phyloP scores from a whole-genome alignment of 2,329 filamentous ascomycete species.

The Hyphodiscus sp. region DNA sequence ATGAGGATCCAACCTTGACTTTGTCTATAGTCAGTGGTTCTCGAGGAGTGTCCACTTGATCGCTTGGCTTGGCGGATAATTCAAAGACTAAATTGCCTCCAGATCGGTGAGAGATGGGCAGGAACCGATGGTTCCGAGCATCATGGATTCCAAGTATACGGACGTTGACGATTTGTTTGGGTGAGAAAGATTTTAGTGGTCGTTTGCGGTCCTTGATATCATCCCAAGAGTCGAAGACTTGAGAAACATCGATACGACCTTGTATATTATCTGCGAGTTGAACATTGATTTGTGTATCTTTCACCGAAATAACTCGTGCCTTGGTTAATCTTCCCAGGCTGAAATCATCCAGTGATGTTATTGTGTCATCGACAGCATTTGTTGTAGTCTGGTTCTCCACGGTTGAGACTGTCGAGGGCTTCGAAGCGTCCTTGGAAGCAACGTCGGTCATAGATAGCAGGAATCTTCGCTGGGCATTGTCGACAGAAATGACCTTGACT shows the following conservation, averaged over 20 bases:
- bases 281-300: conserved; percentile 89
- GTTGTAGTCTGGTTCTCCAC: conserved; percentile 36
- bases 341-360: conserved; percentile 65
- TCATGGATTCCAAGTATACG: conserved; percentile 84
- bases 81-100: conserved; percentile 77
- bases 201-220: conserved; percentile 77
- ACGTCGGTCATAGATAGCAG: conserved; percentile 51
- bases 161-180: conserved; percentile 65
- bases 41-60: conserved; percentile 44
- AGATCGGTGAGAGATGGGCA: conserved; percentile 82
- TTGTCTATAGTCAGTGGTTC: conserved; percentile 65
- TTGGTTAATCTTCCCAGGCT: conserved; percentile 66
- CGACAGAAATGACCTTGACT: conserved; percentile 65
- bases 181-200: conserved; percentile 68
- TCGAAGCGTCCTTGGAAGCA: conserved; percentile 41
- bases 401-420: conserved; percentile 25
- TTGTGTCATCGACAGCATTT: conserved; percentile 58
- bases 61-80: conserved; percentile 70
- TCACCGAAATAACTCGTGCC: conserved; percentile 75
- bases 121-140: conserved; percentile 80
- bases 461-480: conserved; percentile 64
- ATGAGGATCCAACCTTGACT: conserved; percentile 62
- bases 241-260: conserved; percentile 88
- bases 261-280: conserved; percentile 80
- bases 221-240: conserved; percentile 83